Base-by-base conservation (phyloP, 2,329 filamentous ascomycete species). In the Fusarium pseudocircinatum region DNA sequence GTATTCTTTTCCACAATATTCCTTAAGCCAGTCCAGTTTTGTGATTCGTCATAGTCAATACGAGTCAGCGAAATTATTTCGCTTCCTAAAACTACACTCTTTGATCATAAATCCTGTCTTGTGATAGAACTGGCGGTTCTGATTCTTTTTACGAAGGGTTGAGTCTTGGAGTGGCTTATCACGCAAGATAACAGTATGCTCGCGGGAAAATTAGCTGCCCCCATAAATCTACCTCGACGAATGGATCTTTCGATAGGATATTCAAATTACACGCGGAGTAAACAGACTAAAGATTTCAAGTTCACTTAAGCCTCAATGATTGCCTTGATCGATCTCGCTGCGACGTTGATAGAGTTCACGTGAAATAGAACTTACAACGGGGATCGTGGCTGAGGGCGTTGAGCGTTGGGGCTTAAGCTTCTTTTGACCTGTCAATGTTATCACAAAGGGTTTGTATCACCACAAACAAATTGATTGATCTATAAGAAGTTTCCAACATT, bases 401-500 rank as follows among this genome's bases (percentile, higher is more conserved):
- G 22, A 15, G 14, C 22, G 16, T 9, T 44, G 16, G 11, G 11
- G 24, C 16, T 18, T 7, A 24, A 26, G 16, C 12, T 4, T 26
- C 42, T 26, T 44, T 44, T 44, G 42, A 44, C 42, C 16, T 26
- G 24, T 6, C 12, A 26, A 10, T 1, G 11, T 26, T 26, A 26
- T 14, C 12, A 20, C 7, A 20, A 4, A 20, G 12, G 13, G 11
- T 5, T 4, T 26, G 4, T 20, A 18, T 13, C 7, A 26, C 24
- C 24, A 44, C 8, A 26, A 12, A 26, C 4, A 14, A 20, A 4
- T 26, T 46, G 1, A 20, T 28, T 22, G 30, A 15, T 36, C 16
- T 26, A 26, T 20, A 26, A 20, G 0, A 6, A 4, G 2, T 26
- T 52, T 12, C 49, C 79, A 73, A 86, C 73, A 44, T 86, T 86